Evolutionary conservation across 768 basidiomycete genomes (phyloP).

Genomic region (Mycena latifolia): DNA sequence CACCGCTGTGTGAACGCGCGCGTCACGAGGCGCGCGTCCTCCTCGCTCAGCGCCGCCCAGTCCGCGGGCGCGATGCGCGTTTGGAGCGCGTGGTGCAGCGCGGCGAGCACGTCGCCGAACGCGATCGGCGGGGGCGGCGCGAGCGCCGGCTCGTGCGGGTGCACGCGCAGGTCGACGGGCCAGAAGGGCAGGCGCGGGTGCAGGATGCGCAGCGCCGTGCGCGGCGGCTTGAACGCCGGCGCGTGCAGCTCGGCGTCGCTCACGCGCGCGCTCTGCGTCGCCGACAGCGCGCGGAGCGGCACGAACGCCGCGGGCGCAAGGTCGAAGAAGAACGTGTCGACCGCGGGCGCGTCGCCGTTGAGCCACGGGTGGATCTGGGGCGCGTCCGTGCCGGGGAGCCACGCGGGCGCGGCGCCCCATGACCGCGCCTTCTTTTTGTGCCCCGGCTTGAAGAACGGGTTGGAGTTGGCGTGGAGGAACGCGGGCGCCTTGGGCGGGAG

Average conservation of each 20-base stretch:
- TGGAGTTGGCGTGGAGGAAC: not conserved
- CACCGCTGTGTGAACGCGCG: not conserved
- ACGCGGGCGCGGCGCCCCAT: not conserved
- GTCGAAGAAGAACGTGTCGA: conserved; percentile 47
- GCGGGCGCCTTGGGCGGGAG: no score
- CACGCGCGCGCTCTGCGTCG: conserved; percentile 1
- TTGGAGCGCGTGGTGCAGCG: conserved; percentile 25
- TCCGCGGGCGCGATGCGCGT: conserved; percentile 37
- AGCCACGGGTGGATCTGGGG: conserved; percentile 21
- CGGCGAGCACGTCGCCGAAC: conserved; percentile 21
- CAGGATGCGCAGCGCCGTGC: conserved; percentile 53
- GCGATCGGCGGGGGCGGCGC: conserved; percentile 26
- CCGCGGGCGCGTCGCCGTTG: conserved; percentile 49
- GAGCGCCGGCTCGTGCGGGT: no score
- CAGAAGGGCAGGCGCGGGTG: conserved; percentile 54
- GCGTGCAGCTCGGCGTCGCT: conserved; percentile 43
- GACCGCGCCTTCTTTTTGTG: not conserved
- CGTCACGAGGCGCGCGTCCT: conserved; percentile 24
- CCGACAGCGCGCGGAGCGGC: conserved; percentile 1
- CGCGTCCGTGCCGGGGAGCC: not conserved
- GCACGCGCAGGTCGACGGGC: conserved; percentile 50
- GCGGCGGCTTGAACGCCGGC: conserved; percentile 53
- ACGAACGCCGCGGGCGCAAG: conserved; percentile 42
- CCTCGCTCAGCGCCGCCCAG: conserved; percentile 47
- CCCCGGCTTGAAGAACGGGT: no score